Percentiles rank a stretch among this genome's conserved stretches.
phyloP scores from a whole-genome alignment of 2,329 filamentous ascomycete species.

The Fusarium sp. region DNA sequence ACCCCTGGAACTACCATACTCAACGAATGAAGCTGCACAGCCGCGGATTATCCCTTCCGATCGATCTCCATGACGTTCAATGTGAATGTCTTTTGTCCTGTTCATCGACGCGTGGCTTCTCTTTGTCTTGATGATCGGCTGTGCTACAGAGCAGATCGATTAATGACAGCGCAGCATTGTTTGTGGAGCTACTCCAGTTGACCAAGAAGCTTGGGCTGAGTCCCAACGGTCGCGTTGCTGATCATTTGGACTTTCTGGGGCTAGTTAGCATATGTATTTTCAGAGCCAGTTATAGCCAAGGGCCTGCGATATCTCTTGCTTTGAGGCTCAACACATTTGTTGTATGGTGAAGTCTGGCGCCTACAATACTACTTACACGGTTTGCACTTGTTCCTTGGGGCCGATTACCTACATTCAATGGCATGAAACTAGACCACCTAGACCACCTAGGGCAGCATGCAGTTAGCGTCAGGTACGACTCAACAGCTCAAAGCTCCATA shows the following conservation, averaged over 20 bases:
- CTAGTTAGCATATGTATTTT: slow-evolving; percentile 1
- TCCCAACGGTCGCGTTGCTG: slow-evolving; percentile 24
- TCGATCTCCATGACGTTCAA: background rate
- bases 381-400: background rate
- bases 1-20: slow-evolving; percentile 26
- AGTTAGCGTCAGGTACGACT: slow-evolving; percentile 1
- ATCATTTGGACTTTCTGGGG: slow-evolving; percentile 13
- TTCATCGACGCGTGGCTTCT: slow-evolving; percentile 21
- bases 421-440: background rate
- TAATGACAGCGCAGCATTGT: slow-evolving; percentile 25
- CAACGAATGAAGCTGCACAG: background rate
- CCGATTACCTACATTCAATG: background rate
- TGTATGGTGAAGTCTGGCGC: background rate
- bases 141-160: slow-evolving; percentile 1
- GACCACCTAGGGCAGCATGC: background rate
- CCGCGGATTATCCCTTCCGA: background rate
- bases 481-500: background rate
- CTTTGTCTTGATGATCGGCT: slow-evolving; percentile 11
- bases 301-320: background rate
- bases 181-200: slow-evolving; percentile 25
- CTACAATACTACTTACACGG: background rate
- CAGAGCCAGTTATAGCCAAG: background rate
- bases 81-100: background rate
- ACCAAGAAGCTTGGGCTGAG: slow-evolving; percentile 16
- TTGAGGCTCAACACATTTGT: background rate